Conservation (phyloP, 495 filamentous ascomycete genomes). For the Xylaria telfairii region DNA sequence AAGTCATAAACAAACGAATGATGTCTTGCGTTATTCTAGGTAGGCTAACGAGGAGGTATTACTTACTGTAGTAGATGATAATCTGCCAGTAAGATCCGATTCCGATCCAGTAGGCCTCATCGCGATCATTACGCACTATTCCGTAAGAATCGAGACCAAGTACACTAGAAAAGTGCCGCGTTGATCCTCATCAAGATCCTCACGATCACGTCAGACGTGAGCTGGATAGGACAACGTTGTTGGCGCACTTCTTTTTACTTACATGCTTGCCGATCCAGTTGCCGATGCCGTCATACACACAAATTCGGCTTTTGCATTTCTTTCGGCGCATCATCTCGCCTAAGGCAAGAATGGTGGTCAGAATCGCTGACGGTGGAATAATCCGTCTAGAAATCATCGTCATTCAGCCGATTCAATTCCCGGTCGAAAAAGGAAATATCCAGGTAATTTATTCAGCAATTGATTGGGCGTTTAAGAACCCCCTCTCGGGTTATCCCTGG, state of each 20-base stretch:
- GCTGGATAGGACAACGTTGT: not conserved
- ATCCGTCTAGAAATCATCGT: too few species aligned
- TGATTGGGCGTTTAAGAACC: not conserved
- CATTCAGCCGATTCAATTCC: constrained; percentile 8
- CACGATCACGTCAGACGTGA: constrained; percentile 16
- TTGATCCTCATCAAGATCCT: constrained; percentile 15
- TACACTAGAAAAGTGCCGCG: constrained; percentile 18
- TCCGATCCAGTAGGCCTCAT: not conserved
- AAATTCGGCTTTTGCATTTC: not conserved
- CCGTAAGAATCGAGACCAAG: not conserved
- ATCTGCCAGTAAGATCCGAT: not conserved
- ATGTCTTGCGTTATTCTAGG: constrained; percentile 16
- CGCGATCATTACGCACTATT: constrained; percentile 7
- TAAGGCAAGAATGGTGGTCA: not conserved
- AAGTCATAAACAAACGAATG: not conserved
- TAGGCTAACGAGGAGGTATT: too few species aligned
- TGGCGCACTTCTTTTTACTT: not conserved
- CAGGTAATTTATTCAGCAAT: too few species aligned
- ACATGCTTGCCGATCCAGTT: not conserved
- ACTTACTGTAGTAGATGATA: not conserved
- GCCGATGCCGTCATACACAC: constrained; percentile 16
- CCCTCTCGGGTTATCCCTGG: not conserved
- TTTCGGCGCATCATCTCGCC: not conserved
- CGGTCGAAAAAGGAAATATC: constrained; percentile 5
- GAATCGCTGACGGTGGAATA: constrained; percentile 16